These are phyloP conservation scores for Chlamydomonas sphaeroides DNA, from an alignment of 139 green algal species.

Conservation along the genomic window DNA sequence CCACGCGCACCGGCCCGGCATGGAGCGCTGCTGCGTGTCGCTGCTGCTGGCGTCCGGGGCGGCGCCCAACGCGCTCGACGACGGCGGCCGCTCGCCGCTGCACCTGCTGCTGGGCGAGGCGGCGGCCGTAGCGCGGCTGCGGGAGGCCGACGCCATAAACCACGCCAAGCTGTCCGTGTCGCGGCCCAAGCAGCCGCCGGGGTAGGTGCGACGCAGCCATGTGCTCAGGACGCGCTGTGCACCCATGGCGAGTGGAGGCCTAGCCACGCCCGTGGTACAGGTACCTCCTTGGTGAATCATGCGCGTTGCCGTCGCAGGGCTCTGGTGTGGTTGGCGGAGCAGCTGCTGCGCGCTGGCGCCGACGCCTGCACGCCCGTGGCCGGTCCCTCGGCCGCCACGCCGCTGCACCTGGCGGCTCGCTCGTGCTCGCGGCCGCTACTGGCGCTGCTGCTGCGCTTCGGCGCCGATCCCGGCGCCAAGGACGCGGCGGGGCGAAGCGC, in stretches of 20 bases:
- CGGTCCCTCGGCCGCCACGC: not conserved
- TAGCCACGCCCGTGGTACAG: too few relatives aligned
- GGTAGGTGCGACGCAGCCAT: too few relatives aligned
- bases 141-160: conserved; percentile 40
- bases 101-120: conserved; percentile 36
- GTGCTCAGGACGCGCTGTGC: too few relatives aligned
- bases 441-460: conserved; percentile 21
- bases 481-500: conserved; percentile 7
- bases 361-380: conserved; percentile 1
- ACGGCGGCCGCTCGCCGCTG: conserved; percentile 14
- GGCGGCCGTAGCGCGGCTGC: not conserved
- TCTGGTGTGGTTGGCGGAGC: not conserved
- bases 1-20: conserved; percentile 27
- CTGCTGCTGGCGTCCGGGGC: conserved; percentile 24
- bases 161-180: conserved; percentile 34
- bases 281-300: too few relatives aligned
- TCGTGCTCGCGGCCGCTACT: conserved; percentile 16
- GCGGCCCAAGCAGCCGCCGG: conserved; percentile 4
- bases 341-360: conserved; percentile 25
- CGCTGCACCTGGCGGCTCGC: conserved; percentile 7
- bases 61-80: conserved; percentile 23
- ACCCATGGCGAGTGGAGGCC: too few relatives aligned
- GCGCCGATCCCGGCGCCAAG: not conserved
- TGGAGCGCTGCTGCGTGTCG: conserved; percentile 27
- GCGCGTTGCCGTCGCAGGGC: conserved; percentile 6